Evolutionary conservation across 495 filamentous ascomycete species (phyloP), one percentile per base, ranked within the genome.

Genomic region (Annulohypoxylon moriforme): DNA sequence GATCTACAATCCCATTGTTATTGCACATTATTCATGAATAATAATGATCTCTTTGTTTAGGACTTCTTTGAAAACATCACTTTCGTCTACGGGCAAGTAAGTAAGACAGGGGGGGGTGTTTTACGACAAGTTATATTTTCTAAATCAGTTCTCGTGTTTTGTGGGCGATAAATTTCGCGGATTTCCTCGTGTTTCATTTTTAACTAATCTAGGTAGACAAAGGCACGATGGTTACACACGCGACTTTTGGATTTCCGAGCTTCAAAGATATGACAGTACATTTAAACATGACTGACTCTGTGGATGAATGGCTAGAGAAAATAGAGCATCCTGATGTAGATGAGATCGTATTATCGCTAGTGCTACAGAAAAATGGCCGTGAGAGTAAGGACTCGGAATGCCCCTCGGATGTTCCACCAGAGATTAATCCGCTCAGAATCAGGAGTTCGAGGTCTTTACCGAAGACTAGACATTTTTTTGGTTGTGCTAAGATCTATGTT

Each of bases 1-100:
- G 11, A 31, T 53, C 1, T 2, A 53, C 49, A 53, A 53, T 53
- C n/a, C 14, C 25, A 53, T 53, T 53, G 49, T 53, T 53, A 8
- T 29, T 16, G n/a, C 14, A 29, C 22, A 31, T 31, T 31, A 33
- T 31, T 31, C 6, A 24, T n/a, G 13, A 7, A 31, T 3, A n/a
- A 4, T 22, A 47, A 18, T 18, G 7, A 14, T 11, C 25, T 4
- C 11, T 31, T 16, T 53, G 11, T 53, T 16, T 13, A 14, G 16
- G 1, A 31, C 2, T n/a, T 16, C 49, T 53, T 53, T 31, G 49
- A 53, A n/a, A 18, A n/a, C 13, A 31, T 7, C 25, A 13, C 49
- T 16, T 53, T 53, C 25, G 31, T 13, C 25, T 25, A n/a, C 10
- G 22, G 22, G 1, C 4, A 6, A 53, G 16, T 9, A 53, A 53